Evolutionary conservation across 1,284 basidiomycete species (phyloP).

Genomic region (Laetiporus sulphureus): DNA sequence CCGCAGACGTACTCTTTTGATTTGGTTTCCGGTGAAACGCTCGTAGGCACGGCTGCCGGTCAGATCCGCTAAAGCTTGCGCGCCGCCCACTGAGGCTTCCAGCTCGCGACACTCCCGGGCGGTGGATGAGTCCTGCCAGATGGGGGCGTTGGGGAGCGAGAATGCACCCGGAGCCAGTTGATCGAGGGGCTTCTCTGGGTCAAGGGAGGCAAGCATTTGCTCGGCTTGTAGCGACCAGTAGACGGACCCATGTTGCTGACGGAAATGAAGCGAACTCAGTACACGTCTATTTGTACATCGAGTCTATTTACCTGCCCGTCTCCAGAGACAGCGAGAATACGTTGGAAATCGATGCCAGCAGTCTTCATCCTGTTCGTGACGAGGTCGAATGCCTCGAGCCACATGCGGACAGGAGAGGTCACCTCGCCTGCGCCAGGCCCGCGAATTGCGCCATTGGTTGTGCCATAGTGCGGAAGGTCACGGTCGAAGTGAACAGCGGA

Average conservation of each 20-base stretch:
- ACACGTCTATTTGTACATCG: neutral
- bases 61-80: slow-evolving; percentile 63
- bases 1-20: slow-evolving; percentile 51
- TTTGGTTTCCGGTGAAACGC: slow-evolving; percentile 85
- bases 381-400: slow-evolving; percentile 80
- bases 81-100: slow-evolving; percentile 62
- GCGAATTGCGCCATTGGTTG: slow-evolving; percentile 65
- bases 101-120: slow-evolving; percentile 66
- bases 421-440: slow-evolving; percentile 67
- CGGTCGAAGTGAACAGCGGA: slow-evolving; percentile 75
- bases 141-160: slow-evolving; percentile 67
- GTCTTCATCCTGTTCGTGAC: slow-evolving; percentile 65
- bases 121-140: slow-evolving; percentile 93
- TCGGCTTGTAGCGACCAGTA: slow-evolving; percentile 71
- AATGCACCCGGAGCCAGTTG: slow-evolving; percentile 63
- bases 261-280: neutral
- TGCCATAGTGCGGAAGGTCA: slow-evolving; percentile 71
- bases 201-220: slow-evolving; percentile 45
- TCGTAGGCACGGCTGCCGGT: slow-evolving; percentile 86
- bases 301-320: slow-evolving; percentile 57
- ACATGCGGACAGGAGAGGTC: slow-evolving; percentile 78
- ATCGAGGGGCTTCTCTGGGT: slow-evolving; percentile 43
- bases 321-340: slow-evolving; percentile 63
- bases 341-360: slow-evolving; percentile 49
- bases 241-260: slow-evolving; percentile 86